Conservation (phyloP, 176 grass and related monocot species). For the Guadua angustifolia region DNA sequence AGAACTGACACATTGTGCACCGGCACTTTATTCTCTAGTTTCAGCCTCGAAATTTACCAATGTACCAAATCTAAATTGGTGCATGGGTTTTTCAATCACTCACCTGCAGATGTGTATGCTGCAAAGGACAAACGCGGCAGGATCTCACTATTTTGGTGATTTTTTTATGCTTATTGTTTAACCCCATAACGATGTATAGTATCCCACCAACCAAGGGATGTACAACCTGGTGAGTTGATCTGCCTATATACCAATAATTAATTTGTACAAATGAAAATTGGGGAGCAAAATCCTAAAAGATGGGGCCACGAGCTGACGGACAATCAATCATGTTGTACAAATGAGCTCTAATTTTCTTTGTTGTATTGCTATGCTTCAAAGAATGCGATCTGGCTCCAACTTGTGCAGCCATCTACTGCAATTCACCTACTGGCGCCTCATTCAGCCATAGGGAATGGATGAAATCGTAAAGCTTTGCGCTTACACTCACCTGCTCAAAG, state of each 20-base stretch:
- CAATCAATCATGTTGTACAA: constrained; percentile 2
- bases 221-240: constrained; percentile 15
- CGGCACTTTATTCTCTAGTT: neutral
- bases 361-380: constrained; percentile 45
- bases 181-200: constrained; percentile 16
- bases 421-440: constrained; percentile 84
- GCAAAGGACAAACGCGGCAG: neutral
- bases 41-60: neutral
- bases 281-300: constrained; percentile 37
- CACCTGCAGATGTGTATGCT: constrained; percentile 7
- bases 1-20: neutral
- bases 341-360: constrained; percentile 24
- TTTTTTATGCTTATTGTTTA: neutral
- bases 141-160: constrained; percentile 20
- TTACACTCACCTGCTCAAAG: constrained; percentile 78
- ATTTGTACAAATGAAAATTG: constrained; percentile 26
- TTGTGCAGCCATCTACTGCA: constrained; percentile 58
- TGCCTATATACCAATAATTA: constrained; percentile 38
- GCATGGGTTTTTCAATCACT: constrained; percentile 13
- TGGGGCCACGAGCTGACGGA: constrained; percentile 21
- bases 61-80: neutral
- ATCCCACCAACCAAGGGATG: constrained; percentile 48
- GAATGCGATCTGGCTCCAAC: constrained; percentile 44
- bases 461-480: constrained; percentile 85
- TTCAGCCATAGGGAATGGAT: constrained; percentile 91